Base-by-base conservation (phyloP, 2,329 filamentous ascomycete genomes). In the Aspergillus glaucus region DNA sequence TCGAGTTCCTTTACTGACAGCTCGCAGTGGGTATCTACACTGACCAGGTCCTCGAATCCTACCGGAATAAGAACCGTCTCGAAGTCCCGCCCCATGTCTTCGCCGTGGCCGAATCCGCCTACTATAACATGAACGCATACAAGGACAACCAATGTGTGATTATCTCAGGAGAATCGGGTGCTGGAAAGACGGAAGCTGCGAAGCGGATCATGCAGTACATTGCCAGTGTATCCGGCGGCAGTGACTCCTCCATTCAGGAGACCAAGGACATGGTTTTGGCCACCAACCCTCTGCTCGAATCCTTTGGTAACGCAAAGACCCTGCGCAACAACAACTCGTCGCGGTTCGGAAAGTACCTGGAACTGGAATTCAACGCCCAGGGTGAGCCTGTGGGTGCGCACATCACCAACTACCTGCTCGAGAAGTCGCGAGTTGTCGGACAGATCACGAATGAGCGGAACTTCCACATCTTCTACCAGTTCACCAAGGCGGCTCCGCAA, bases 61-160 rank as follows among this genome's bases (percentile, higher is more conserved):
- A 98, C 77, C 86, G 85, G 73, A 92, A 92, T 60, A 96, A 97
- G 79, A 98, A 98, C 75, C 84, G 93, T 57, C 80, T 98, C 57
- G 93, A 98, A 73, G 79, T 82, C 75, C 87, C 90, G 24, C 93
- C 93, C 7, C 93, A 98, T 71, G 93, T 98, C 59, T 98, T 96
- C 69, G 92, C 90, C 52, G 93, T 98, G 63, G 93, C 93, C 65
- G 93, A 98, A 73, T 87, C 92, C 6, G 73, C 91, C 48, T 98
- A 98, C 77, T 97, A 97, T 76, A 97, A 98, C 76, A 97, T 98
- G 93, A 97, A 97, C 71, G 92, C 91, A 43, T 98, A 98, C 78
- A 89, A 89, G 64, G 93, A 97, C 61, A 97, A 97, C 75, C 93
- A 98, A 71, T 97, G 93, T 74, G 92, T 98, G 59, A 98, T 98